These are phyloP conservation scores for Monosporascus sp. DNA, from an alignment of 2,329 filamentous ascomycete species.

Conservation along the genomic window DNA sequence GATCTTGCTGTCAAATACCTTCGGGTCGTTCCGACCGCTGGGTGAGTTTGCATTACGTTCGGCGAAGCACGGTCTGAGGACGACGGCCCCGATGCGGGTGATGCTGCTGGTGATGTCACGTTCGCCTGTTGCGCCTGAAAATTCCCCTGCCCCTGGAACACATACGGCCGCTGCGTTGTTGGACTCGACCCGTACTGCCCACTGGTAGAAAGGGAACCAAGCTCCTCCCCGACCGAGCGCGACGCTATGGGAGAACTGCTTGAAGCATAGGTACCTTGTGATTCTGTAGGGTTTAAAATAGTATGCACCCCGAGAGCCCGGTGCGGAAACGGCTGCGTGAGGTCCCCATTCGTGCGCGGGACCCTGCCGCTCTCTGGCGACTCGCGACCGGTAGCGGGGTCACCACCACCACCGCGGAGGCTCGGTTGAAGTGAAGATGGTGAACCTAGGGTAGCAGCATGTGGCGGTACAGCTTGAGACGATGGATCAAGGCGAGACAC, in stretches of 20 bases:
- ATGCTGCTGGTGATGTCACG: slow-evolving; percentile 12
- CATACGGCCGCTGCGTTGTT: slow-evolving; percentile 14
- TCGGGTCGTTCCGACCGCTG: slow-evolving; percentile 29
- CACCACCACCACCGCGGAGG: slow-evolving; percentile 25
- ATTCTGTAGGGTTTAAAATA: slow-evolving; percentile 38
- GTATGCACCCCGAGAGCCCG: slow-evolving; percentile 36
- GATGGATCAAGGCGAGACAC: slow-evolving; percentile 51
- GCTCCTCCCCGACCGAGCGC: slow-evolving; percentile 9
- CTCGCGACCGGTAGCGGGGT: slow-evolving; percentile 19
- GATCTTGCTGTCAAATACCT: slow-evolving; percentile 55
- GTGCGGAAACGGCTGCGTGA: slow-evolving; percentile 23
- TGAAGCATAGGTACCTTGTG: slow-evolving; percentile 13
- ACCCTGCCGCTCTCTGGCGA: slow-evolving; percentile 22
- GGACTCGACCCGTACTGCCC: slow-evolving; percentile 19
- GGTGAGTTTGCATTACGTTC: slow-evolving; percentile 21
- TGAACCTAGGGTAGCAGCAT: slow-evolving; percentile 27
- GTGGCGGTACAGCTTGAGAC: slow-evolving; percentile 40
- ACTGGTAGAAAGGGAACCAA: slow-evolving; percentile 11
- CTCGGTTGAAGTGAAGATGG: slow-evolving; percentile 23
- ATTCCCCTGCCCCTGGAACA: slow-evolving; percentile 16
- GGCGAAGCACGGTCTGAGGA: slow-evolving; percentile 27
- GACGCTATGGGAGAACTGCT: slow-evolving; percentile 4
- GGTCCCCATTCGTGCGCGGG: slow-evolving; percentile 24
- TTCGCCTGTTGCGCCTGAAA: slow-evolving; percentile 15
- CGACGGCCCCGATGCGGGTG: slow-evolving; percentile 18